Percentiles rank a stretch among this genome's conserved stretches.
These are phyloP conservation scores for Selenicereus undatus DNA, from an alignment of 148 eudicot species.

Conservation along the genomic window DNA sequence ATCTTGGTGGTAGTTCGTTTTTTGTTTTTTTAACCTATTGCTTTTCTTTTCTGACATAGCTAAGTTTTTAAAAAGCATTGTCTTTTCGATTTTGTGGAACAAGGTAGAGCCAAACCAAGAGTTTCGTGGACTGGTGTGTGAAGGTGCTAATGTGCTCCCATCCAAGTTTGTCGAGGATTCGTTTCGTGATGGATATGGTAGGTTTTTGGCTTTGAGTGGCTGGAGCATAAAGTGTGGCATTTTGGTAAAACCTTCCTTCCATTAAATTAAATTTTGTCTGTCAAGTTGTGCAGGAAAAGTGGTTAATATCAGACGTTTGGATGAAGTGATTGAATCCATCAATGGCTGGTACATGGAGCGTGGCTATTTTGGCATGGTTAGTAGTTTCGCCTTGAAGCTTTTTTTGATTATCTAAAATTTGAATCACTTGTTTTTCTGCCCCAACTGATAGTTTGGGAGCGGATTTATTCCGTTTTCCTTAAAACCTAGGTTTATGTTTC, in stretches of 20 bases:
- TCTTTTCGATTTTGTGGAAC: slow-evolving; percentile 33
- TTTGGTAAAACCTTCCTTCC: slow-evolving; percentile 28
- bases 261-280: slow-evolving; percentile 34
- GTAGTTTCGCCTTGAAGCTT: slow-evolving; percentile 4
- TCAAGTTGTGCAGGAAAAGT: slow-evolving; percentile 97
- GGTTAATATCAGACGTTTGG: slow-evolving; percentile 81
- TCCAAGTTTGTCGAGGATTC: slow-evolving; percentile 89
- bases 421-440: neutral
- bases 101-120: slow-evolving; percentile 99
- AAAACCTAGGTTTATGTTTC: neutral
- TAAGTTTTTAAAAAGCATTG: slow-evolving; percentile 15
- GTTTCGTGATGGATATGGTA: slow-evolving; percentile 96
- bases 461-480: neutral
- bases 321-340: slow-evolving; percentile 88
- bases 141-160: slow-evolving; percentile 98
- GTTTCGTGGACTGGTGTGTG: slow-evolving; percentile 93
- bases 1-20: neutral
- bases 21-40: neutral
- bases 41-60: neutral
- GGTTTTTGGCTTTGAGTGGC: slow-evolving; percentile 22
- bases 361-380: slow-evolving; percentile 98
- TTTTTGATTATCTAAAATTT: neutral
- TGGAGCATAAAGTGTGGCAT: slow-evolving; percentile 20
- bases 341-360: slow-evolving; percentile 99
- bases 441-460: neutral